Conservation (phyloP, 176 grass and related monocot genomes). For the Chloris gayana region DNA sequence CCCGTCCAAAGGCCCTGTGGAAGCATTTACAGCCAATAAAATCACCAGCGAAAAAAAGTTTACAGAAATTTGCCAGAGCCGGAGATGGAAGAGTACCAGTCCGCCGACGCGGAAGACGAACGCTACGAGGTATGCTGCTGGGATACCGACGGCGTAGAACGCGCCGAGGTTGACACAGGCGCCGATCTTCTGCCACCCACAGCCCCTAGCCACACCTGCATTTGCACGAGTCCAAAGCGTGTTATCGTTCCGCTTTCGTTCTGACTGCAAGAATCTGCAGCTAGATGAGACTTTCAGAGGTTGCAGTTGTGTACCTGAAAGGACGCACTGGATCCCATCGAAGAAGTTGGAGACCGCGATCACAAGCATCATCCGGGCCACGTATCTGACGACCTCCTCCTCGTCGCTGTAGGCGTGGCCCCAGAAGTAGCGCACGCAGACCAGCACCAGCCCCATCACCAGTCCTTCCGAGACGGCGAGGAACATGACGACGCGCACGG, state of each 20-base stretch:
- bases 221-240: not conserved
- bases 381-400: conserved; percentile 68
- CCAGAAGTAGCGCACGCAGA: conserved; percentile 56
- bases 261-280: not conserved
- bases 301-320: conserved; percentile 32
- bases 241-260: not conserved
- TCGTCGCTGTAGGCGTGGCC: conserved; percentile 71
- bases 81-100: conserved; percentile 27
- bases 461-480: conserved; percentile 51
- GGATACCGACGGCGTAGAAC: conserved; percentile 68
- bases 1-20: conserved; percentile 81
- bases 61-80: not conserved
- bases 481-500: conserved; percentile 47
- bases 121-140: conserved; percentile 59
- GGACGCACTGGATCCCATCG: conserved; percentile 40
- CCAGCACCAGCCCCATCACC: conserved; percentile 39
- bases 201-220: conserved; percentile 75
- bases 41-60: not conserved
- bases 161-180: conserved; percentile 72
- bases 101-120: conserved; percentile 64
- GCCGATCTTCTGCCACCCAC: conserved; percentile 81
- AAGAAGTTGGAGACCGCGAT: conserved; percentile 51
- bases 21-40: not conserved
- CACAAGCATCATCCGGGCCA: conserved; percentile 58
- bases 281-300: not conserved